Evolutionary conservation across 2,329 filamentous ascomycete species (phyloP).

Genomic region (Sporothrix variecibatus): DNA sequence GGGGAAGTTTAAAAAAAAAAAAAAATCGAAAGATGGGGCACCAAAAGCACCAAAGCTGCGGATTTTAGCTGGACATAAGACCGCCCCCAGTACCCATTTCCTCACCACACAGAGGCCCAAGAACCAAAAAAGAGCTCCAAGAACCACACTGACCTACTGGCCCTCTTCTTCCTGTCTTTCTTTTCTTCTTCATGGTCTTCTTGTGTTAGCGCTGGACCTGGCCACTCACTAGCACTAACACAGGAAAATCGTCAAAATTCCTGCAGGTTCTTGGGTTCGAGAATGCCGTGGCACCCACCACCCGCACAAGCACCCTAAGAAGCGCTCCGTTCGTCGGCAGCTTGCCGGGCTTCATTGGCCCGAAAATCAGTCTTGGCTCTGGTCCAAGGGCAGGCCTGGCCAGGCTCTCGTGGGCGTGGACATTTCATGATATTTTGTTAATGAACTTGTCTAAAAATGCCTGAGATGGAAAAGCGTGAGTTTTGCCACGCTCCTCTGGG

Average conservation of each 20-base stretch:
- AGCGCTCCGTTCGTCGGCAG: conserved; percentile 24
- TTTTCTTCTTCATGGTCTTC: background rate
- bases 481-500: background rate
- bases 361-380: background rate
- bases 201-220: background rate
- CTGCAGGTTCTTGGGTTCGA: conserved; percentile 1
- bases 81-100: background rate
- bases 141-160: background rate
- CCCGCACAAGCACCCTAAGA: too few species aligned
- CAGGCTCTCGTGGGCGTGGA: background rate
- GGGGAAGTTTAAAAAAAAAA: background rate
- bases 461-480: background rate
- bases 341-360: conserved; percentile 21
- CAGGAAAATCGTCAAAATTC: background rate
- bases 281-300: conserved; percentile 10
- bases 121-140: background rate
- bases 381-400: background rate
- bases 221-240: background rate
- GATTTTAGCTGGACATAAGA: conserved; percentile 18
- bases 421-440: background rate
- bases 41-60: background rate
- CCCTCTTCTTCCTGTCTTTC: background rate
- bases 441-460: background rate
- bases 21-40: conserved; percentile 4
- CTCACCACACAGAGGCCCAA: background rate